Evolutionary conservation across 495 filamentous ascomycete genomes (phyloP).

Genomic region (Barbatosphaeria neglecta): DNA sequence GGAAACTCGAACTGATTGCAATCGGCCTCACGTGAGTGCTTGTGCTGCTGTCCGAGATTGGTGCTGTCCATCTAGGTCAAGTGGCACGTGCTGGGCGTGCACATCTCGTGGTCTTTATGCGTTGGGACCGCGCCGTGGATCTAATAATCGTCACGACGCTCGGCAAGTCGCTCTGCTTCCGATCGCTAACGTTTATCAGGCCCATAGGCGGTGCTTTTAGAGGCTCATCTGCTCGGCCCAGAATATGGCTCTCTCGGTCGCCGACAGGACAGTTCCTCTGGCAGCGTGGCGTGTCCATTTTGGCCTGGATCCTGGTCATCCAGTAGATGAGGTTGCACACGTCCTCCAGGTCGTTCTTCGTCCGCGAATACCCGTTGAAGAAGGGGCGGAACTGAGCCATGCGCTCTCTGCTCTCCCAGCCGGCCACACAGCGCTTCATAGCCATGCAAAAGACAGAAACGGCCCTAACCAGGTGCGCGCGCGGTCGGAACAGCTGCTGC

Average conservation of each 20-base stretch:
- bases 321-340: not conserved
- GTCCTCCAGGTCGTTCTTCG: not conserved
- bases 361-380: not conserved
- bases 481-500: not conserved
- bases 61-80: constrained; percentile 1
- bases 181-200: constrained; percentile 1
- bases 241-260: not conserved
- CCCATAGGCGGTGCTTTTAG: not conserved
- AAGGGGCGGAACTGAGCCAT: not conserved
- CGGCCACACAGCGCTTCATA: not conserved
- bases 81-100: constrained; percentile 1
- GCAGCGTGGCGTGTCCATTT: not conserved
- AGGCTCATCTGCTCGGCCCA: not conserved
- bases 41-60: not conserved
- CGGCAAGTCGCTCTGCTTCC: not conserved
- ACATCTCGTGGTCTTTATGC: not conserved
- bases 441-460: not conserved
- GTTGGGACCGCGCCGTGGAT: not conserved
- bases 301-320: constrained; percentile 1
- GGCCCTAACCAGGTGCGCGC: not conserved
- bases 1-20: not conserved
- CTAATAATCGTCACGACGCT: not conserved
- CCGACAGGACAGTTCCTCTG: not conserved
- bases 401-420: not conserved
- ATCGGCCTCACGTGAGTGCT: not conserved